Evolutionary conservation across 306 rosid genomes (phyloP).

Genomic region (Oxytropis ochrocephala): DNA sequence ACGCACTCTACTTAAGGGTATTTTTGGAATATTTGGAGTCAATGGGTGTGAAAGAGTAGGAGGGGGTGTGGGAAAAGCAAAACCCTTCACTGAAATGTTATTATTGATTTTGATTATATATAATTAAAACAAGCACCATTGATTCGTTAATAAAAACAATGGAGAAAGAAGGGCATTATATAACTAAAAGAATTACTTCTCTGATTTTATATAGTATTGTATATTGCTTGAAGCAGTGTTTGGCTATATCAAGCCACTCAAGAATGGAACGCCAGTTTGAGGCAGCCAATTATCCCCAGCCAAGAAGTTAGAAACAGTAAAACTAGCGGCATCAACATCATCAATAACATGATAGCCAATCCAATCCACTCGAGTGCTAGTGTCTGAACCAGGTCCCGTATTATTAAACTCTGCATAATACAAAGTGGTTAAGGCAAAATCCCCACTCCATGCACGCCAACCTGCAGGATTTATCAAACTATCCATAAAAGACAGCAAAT

Average conservation of each 20-base stretch:
- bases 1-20: too few species aligned
- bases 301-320: conserved; percentile 51
- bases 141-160: neutral
- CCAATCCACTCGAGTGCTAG: conserved; percentile 48
- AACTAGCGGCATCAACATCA: conserved; percentile 49
- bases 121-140: neutral
- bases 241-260: conserved; percentile 29
- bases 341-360: conserved; percentile 49
- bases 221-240: neutral
- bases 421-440: conserved; percentile 48
- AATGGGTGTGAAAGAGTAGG: too few species aligned
- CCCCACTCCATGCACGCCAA: conserved; percentile 63
- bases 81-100: neutral
- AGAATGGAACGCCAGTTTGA: conserved; percentile 55
- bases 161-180: neutral
- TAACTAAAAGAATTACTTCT: neutral
- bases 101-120: neutral
- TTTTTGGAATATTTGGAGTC: too few species aligned
- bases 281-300: conserved; percentile 52
- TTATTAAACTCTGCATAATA: conserved; percentile 64
- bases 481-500: conserved; percentile 45
- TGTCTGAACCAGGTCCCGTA: conserved; percentile 57
- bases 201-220: neutral
- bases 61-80: too few species aligned
- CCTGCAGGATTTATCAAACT: conserved; percentile 43